Conservation (phyloP, 179 eudicot species). For the Pouteria campechiana region DNA sequence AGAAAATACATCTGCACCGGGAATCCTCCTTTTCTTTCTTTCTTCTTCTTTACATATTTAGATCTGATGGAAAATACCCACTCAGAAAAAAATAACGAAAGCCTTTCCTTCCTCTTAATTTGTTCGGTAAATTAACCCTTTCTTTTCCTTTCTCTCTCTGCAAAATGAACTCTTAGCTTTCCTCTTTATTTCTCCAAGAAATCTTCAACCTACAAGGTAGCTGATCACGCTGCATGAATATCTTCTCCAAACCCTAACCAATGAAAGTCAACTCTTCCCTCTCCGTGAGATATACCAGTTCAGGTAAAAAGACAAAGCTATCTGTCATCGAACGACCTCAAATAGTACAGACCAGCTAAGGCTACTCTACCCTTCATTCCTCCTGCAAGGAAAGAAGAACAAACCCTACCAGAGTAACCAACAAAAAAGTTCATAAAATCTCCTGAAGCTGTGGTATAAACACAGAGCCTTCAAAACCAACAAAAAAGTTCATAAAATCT, state of each 20-base stretch:
- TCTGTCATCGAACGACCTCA: conserved; percentile 1
- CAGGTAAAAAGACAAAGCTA: not conserved
- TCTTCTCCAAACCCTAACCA: not conserved
- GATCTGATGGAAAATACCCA: conserved; percentile 1
- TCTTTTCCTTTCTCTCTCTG: not conserved
- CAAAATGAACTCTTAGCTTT: not conserved
- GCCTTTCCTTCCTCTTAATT: not conserved
- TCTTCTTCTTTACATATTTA: not conserved
- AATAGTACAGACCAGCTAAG: not conserved
- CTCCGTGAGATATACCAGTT: no score
- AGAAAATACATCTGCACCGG: no score
- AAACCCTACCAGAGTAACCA: no score
- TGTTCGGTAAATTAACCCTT: not conserved
- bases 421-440: no score
- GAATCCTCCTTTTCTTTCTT: not conserved
- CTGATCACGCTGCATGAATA: no score
- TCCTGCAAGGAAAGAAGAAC: not conserved
- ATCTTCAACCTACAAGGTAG: no score
- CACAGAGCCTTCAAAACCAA: no score
- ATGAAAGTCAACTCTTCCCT: not conserved
- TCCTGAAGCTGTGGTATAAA: no score
- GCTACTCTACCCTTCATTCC: not conserved
- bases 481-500: no score
- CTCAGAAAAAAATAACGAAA: conserved; percentile 4
- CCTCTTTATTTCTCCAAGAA: not conserved